Evolutionary conservation across 108 stramenopile species (phyloP).

Genomic region (Skeletonema grethae): DNA sequence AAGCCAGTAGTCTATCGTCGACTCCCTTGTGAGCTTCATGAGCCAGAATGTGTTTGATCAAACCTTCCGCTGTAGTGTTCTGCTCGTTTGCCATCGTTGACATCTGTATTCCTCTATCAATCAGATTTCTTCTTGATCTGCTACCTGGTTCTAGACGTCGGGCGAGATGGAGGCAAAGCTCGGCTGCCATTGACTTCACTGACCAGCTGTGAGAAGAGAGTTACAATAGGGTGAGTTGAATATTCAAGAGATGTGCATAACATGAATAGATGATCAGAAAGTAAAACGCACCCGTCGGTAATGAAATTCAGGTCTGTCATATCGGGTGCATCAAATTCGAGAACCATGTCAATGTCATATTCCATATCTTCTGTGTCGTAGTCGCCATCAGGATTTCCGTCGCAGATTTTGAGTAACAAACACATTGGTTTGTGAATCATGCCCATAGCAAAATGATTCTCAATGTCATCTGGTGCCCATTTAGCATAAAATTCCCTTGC

Average conservation of each 20-base stretch:
- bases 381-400: conserved; percentile 25
- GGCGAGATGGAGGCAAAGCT: conserved; percentile 48
- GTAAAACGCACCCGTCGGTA: conserved; percentile 15
- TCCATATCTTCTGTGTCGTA: conserved; percentile 23
- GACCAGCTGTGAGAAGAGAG: conserved; percentile 13
- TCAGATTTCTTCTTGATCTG: conserved; percentile 18
- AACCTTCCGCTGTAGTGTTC: conserved; percentile 15
- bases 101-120: conserved; percentile 37
- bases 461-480: conserved; percentile 17
- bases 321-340: conserved; percentile 24
- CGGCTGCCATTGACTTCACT: conserved; percentile 32
- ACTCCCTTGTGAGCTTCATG: conserved; percentile 40
- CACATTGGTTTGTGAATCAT: conserved; percentile 32
- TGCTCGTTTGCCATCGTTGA: conserved; percentile 18
- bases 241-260: not conserved
- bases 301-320: conserved; percentile 23
- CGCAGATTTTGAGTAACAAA: conserved; percentile 38
- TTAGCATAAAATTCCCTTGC: conserved; percentile 30
- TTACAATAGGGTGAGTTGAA: not conserved
- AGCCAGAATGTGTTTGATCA: conserved; percentile 39
- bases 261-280: not conserved
- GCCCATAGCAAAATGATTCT: conserved; percentile 22
- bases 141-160: conserved; percentile 26
- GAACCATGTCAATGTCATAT: conserved; percentile 28
- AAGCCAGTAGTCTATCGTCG: conserved; percentile 26